Base-by-base conservation (phyloP, 2,329 filamentous ascomycete species). In the Ascochyta lentis region DNA sequence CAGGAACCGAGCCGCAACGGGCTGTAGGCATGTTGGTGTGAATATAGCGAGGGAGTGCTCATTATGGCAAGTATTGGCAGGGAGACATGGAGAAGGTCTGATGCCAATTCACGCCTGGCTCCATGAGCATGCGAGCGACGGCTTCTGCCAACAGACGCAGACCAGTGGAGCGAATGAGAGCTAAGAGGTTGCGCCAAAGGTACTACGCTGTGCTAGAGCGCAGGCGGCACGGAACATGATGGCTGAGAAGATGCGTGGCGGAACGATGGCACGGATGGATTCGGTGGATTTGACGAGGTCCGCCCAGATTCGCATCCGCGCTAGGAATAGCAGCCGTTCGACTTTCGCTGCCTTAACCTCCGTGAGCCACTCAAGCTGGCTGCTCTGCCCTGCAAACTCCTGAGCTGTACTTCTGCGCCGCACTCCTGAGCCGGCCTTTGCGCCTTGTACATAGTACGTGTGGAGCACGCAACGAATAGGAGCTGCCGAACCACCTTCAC, bases 41-140 rank as follows among this genome's bases (percentile, higher is more conserved):
- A 58, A 66, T 70, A 65, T 61, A 65, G 64, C 59, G 63, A 64
- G 60, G 59, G 61, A 58, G 61, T 56, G 51, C 54, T 67, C 72
- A 71, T 73, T 66, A 71, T 70, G 66, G 69, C 66, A 49, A 49
- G 59, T 64, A 51, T 63, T 56, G 69, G 67, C 69, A 71, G 65
- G 66, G 65, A 68, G 68, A 57, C 61, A 57, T 68, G 61, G 61
- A 63, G 60, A 57, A 53, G 40, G 56, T 64, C 55, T 60, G 54
- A 61, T 64, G 60, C 55, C 62, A 61, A 58, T 49, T 56, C 42
- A 56, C 47, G 53, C 53, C 47, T 42, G 50, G 44, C 39, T n/a
- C 41, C 34, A 35, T 66, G 65, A 65, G 63, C 61, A 61, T 60
- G 60, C 62, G 56, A 66, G 62, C 59, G 53, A 47, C 47, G 46